Percentiles rank a stretch among this genome's conserved stretches.
Evolutionary conservation across 495 filamentous ascomycete genomes (phyloP).

Genomic region (Trichoderma gamsii): DNA sequence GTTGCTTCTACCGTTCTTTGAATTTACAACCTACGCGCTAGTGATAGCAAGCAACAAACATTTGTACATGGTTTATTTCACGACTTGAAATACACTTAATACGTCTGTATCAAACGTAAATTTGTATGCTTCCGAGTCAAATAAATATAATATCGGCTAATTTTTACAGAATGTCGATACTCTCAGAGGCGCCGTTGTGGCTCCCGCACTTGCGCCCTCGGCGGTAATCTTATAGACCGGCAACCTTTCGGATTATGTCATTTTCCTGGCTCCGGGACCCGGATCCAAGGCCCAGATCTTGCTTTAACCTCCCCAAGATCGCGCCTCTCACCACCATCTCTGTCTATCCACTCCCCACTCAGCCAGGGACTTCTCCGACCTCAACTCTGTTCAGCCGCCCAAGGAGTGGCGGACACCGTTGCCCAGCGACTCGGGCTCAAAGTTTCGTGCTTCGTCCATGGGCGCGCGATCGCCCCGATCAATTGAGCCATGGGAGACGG

Average conservation of each 20-base stretch:
- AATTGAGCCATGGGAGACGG: slow-evolving; percentile 17
- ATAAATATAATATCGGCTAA: too few relatives aligned
- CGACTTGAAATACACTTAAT: too few relatives aligned
- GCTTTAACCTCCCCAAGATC: neutral
- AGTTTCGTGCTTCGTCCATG: slow-evolving; percentile 2
- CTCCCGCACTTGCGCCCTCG: too few relatives aligned
- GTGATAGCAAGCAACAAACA: too few relatives aligned
- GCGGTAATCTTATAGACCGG: neutral
- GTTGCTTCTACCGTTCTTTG: too few relatives aligned
- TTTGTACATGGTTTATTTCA: too few relatives aligned
- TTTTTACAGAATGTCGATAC: too few relatives aligned
- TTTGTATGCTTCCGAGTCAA: too few relatives aligned
- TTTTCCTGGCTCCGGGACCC: neutral
- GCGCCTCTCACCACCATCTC: neutral
- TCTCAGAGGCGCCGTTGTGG: too few relatives aligned
- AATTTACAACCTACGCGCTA: too few relatives aligned
- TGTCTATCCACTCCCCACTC: neutral
- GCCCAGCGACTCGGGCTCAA: neutral
- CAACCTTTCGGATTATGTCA: neutral
- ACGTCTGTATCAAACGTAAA: too few relatives aligned
- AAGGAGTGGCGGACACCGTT: neutral
- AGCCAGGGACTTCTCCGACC: neutral
- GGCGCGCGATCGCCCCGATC: slow-evolving; percentile 11
- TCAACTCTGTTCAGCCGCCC: neutral
- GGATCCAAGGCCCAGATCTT: neutral